A percentile compares a stretch with the other conserved stretches of the same genome.
Conservation (phyloP, 108 stramenopile species). For the Fragilaria crotonensis region DNA sequence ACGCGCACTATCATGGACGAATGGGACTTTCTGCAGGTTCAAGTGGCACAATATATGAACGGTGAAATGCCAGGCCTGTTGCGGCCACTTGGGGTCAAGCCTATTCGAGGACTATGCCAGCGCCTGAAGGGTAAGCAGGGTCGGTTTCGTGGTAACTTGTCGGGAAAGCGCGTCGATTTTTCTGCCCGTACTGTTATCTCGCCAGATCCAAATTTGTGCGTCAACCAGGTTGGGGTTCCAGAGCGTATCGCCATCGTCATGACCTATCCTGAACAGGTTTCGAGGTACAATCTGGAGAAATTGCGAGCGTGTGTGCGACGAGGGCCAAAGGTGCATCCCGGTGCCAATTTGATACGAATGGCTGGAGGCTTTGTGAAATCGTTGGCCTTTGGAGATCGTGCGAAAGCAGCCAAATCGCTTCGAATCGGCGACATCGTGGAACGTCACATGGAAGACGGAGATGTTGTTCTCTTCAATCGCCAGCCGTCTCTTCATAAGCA, state of each 20-base stretch:
- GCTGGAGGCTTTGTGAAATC: constrained; percentile 66
- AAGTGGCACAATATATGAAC: constrained; percentile 95
- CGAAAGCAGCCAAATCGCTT: constrained; percentile 72
- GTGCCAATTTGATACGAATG: constrained; percentile 88
- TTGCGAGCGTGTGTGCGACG: constrained; percentile 78
- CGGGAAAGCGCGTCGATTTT: constrained; percentile 98
- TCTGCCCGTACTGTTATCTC: constrained; percentile 97
- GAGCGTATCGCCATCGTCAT: constrained; percentile 89
- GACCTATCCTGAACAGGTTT: constrained; percentile 96
- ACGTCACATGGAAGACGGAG: constrained; percentile 97
- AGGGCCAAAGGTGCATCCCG: constrained; percentile 94
- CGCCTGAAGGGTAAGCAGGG: constrained; percentile 95
- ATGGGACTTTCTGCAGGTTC: constrained; percentile 95
- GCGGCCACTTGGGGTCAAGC: constrained; percentile 80
- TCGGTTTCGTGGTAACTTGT: constrained; percentile 96
- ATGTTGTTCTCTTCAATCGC: constrained; percentile 98
- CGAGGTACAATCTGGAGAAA: constrained; percentile 92
- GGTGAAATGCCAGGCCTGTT: constrained; percentile 94
- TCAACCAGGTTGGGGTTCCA: constrained; percentile 98
- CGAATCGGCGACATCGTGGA: constrained; percentile 95
- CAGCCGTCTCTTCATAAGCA: constrained; percentile 98
- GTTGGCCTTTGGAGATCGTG: constrained; percentile 87
- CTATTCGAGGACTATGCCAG: constrained; percentile 95
- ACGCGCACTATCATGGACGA: constrained; percentile 92
- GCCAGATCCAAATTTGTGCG: constrained; percentile 92